These are phyloP conservation scores for Oryza glaberrima DNA, from an alignment of 176 grass and related monocot species.

Conservation along the genomic window DNA sequence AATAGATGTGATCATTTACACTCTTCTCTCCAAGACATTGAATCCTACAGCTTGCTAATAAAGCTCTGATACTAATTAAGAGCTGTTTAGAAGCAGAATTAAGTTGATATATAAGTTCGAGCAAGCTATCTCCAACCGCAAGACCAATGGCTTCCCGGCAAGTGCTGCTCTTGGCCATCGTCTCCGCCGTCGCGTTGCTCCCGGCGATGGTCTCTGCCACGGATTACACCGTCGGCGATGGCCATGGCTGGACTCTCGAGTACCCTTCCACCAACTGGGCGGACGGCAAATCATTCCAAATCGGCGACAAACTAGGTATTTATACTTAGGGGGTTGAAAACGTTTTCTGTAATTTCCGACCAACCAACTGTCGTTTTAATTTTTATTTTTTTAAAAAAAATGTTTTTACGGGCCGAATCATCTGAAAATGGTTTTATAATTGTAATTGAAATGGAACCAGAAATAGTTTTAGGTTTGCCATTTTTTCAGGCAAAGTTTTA, in stretches of 20 bases:
- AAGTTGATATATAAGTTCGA: no score
- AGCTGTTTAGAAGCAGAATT: background rate
- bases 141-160: conserved; percentile 11
- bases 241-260: background rate
- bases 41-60: background rate
- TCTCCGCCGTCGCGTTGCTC: background rate
- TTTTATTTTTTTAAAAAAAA: no score
- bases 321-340: background rate
- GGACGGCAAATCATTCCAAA: background rate
- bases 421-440: no score
- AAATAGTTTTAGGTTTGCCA: no score
- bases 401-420: no score
- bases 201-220: background rate
- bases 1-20: no score
- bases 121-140: no score
- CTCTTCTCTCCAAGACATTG: no score
- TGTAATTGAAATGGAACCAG: no score
- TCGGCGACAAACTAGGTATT: conserved; percentile 10
- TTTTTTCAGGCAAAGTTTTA: no score
- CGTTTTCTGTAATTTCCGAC: no score
- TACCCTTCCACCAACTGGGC: background rate
- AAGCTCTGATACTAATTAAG: background rate
- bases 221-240: background rate
- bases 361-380: no score
- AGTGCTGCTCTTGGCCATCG: background rate